A percentile compares a stretch with the other conserved stretches of the same genome.
Conservation (phyloP, 2,329 filamentous ascomycete species). For the Ophiostoma ulmi region DNA sequence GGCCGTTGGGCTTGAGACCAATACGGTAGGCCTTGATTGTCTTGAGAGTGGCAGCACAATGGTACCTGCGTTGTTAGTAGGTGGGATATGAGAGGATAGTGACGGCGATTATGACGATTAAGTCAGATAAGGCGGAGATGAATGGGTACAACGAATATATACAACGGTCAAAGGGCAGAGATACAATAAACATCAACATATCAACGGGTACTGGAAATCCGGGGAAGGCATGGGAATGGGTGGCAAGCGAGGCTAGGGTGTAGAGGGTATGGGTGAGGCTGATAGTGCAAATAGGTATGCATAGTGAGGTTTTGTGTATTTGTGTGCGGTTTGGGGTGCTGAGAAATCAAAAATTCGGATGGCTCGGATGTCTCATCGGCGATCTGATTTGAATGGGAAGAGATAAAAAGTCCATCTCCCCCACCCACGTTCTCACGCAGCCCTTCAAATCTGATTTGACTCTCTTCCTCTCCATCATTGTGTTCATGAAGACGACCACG, state of each 20-base stretch:
- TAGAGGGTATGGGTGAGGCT: slow-evolving; percentile 5
- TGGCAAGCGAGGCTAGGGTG: background rate
- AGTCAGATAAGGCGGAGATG: background rate
- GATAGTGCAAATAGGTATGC: background rate
- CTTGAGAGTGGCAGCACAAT: slow-evolving; percentile 47
- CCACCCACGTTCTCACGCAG: background rate
- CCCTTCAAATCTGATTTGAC: slow-evolving; percentile 44
- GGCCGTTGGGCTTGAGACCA: slow-evolving; percentile 48
- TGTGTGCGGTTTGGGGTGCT: slow-evolving; percentile 19
- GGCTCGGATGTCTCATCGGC: slow-evolving; percentile 22
- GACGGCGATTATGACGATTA: background rate
- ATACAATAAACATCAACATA: background rate
- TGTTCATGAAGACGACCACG: too few relatives aligned
- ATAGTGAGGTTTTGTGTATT: background rate
- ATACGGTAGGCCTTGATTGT: slow-evolving; percentile 58
- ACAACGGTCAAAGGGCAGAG: background rate
- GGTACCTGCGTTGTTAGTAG: slow-evolving; percentile 46
- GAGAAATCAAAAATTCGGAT: slow-evolving; percentile 23
- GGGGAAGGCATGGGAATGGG: slow-evolving; percentile 12
- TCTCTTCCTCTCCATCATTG: slow-evolving; percentile 52
- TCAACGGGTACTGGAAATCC: slow-evolving; percentile 15
- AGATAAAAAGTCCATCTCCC: slow-evolving; percentile 15
- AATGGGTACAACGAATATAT: too few relatives aligned
- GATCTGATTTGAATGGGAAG: slow-evolving; percentile 15
- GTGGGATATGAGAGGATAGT: background rate